A percentile compares a stretch with the other conserved stretches of the same genome.
Conservation (phyloP, 805 yeast genomes). For the Ogataea polymorpha region DNA sequence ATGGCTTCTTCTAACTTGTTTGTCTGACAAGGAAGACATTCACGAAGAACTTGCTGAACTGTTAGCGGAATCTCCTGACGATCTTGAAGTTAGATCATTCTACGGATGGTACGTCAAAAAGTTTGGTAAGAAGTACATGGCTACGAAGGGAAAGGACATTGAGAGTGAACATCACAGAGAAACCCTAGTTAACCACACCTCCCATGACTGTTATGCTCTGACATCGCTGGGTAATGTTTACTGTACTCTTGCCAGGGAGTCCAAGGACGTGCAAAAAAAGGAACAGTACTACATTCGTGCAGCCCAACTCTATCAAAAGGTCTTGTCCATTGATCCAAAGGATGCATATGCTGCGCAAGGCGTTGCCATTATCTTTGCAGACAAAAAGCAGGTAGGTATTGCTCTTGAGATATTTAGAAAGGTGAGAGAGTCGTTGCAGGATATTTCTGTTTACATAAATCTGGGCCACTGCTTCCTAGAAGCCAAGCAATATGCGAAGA, state of each 20-base stretch:
- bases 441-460: conserved; percentile 77
- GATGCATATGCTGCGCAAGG: conserved; percentile 98
- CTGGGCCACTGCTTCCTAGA: conserved; percentile 85
- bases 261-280: conserved; percentile 55
- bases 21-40: conserved; percentile 47
- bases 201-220: conserved; percentile 87
- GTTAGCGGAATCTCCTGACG: conserved; percentile 50
- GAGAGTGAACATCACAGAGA: conserved; percentile 83
- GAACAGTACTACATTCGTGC: conserved; percentile 82
- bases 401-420: conserved; percentile 87
- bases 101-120: conserved; percentile 84
- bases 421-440: conserved; percentile 84
- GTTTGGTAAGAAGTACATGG: conserved; percentile 50
- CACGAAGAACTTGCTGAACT: conserved; percentile 54
- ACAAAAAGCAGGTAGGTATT: conserved; percentile 65
- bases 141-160: conserved; percentile 46
- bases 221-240: conserved; percentile 89
- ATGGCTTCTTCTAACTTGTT: conserved; percentile 56
- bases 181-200: conserved; percentile 75
- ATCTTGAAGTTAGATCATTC: conserved; percentile 83
- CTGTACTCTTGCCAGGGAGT: conserved; percentile 75
- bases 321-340: conserved; percentile 73
- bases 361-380: conserved; percentile 88
- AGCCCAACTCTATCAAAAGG: conserved; percentile 89
- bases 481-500: conserved; percentile 75